phyloP scores from a whole-genome alignment of 352 stramenopile species.

The Phytophthora citricola region DNA sequence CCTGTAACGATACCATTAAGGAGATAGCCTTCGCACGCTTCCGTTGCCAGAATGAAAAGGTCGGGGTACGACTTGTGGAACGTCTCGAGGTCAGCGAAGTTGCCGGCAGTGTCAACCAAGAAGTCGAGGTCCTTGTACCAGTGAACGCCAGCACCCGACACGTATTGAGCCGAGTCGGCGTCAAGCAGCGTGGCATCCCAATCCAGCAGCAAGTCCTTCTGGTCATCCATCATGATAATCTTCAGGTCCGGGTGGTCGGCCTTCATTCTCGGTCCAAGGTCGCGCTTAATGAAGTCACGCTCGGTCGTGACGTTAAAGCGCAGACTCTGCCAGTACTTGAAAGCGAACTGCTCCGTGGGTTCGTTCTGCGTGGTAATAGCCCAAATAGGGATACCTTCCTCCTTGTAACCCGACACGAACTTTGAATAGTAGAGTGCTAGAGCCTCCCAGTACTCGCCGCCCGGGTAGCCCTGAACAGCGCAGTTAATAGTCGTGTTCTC shows the following conservation, averaged over 20 bases:
- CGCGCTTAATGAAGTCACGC: constrained; percentile 68
- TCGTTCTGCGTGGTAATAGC: constrained; percentile 85
- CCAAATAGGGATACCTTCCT: constrained; percentile 65
- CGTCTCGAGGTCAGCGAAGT: constrained; percentile 56
- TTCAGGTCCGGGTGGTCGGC: constrained; percentile 71
- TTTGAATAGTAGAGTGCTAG: constrained; percentile 84
- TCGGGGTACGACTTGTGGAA: constrained; percentile 69
- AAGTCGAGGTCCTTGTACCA: constrained; percentile 86
- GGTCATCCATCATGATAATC: constrained; percentile 81
- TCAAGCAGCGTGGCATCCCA: constrained; percentile 56
- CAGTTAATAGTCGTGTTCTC: constrained; percentile 58
- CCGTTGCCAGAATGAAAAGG: constrained; percentile 84
- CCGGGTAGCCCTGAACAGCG: constrained; percentile 47
- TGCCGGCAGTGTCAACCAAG: constrained; percentile 42
- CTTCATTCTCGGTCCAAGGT: constrained; percentile 69
- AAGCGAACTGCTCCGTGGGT: constrained; percentile 47
- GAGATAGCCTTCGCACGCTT: constrained; percentile 81
- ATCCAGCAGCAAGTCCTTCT: constrained; percentile 62
- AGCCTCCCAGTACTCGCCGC: constrained; percentile 55
- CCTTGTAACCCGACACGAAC: constrained; percentile 77
- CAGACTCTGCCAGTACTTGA: constrained; percentile 60
- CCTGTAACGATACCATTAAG: constrained; percentile 54
- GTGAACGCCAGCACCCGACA: constrained; percentile 87
- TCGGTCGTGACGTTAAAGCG: constrained; percentile 42
- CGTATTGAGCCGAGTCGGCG: constrained; percentile 65